A percentile compares a stretch with the other conserved stretches of the same genome.
Conservation (phyloP, 306 rosid species). For the Vachellia pachyceras region DNA sequence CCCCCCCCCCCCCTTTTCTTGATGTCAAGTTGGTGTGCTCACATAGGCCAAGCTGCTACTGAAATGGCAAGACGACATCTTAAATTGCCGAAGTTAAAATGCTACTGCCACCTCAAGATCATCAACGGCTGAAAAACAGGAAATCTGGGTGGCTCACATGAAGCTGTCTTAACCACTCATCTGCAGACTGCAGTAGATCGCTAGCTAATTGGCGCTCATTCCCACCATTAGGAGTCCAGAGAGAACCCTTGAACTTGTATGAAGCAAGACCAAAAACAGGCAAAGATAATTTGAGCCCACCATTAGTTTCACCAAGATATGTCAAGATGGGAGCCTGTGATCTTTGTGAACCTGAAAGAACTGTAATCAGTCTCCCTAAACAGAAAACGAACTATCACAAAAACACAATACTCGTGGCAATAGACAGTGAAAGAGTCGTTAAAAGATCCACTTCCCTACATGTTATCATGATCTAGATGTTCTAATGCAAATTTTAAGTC, state of each 20-base stretch:
- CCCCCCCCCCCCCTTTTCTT: no score
- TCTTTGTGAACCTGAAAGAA: conserved; percentile 58
- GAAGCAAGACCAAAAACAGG: conserved; percentile 91
- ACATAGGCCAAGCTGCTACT: conserved; percentile 30
- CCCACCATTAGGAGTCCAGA: conserved; percentile 88
- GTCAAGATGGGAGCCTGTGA: conserved; percentile 49
- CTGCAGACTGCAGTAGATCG: conserved; percentile 67
- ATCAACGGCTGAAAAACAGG: conserved; percentile 73
- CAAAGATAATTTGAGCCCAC: conserved; percentile 58
- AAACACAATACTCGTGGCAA: background rate
- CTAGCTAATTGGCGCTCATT: conserved; percentile 59
- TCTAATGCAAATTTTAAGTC: background rate
- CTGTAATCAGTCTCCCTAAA: conserved; percentile 12
- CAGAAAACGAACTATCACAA: conserved; percentile 1
- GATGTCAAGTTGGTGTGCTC: conserved; percentile 27
- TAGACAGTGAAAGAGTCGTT: background rate
- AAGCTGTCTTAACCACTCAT: conserved; percentile 63
- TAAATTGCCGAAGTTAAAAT: conserved; percentile 38
- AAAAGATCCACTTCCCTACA: background rate
- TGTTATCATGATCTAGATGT: background rate
- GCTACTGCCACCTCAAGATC: conserved; percentile 36
- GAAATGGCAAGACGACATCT: conserved; percentile 38
- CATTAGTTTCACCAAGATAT: conserved; percentile 47
- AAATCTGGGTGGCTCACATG: conserved; percentile 90
- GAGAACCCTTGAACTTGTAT: conserved; percentile 83